phyloP scores from a whole-genome alignment of 1,284 basidiomycete species.

The Singerocomus inundabilis region DNA sequence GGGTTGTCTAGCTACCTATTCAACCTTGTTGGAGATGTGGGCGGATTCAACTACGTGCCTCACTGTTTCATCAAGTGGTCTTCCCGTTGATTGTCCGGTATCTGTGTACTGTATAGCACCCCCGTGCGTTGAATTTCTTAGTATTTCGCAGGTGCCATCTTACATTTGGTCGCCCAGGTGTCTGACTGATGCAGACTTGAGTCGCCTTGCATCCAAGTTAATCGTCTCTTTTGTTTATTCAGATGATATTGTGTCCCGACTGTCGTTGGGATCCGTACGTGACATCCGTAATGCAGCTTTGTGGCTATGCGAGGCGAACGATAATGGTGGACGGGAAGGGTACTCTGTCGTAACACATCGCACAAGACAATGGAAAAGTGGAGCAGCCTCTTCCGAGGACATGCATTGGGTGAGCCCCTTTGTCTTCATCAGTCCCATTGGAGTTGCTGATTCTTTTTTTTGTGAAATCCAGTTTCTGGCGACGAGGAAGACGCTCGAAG shows the following conservation, averaged over 20 bases:
- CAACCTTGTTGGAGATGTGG: constrained; percentile 64
- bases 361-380: constrained; percentile 58
- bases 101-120: constrained; percentile 81
- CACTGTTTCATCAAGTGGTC: constrained; percentile 67
- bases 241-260: constrained; percentile 75
- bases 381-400: constrained; percentile 52
- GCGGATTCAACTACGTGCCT: constrained; percentile 74
- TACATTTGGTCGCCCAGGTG: constrained; percentile 41
- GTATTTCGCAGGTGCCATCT: constrained; percentile 3
- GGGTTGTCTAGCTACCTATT: background rate
- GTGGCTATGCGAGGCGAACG: constrained; percentile 76
- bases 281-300: constrained; percentile 73
- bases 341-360: constrained; percentile 60
- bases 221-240: constrained; percentile 80
- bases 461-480: constrained; percentile 58
- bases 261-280: constrained; percentile 75
- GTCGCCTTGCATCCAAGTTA: constrained; percentile 53
- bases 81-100: constrained; percentile 65
- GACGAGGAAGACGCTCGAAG: constrained; percentile 79
- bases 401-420: constrained; percentile 58
- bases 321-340: constrained; percentile 45
- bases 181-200: constrained; percentile 55
- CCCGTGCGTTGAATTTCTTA: constrained; percentile 50
- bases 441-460: constrained; percentile 6
- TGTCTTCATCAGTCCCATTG: background rate